Evolutionary conservation across 2,329 filamentous ascomycete genomes (phyloP).

Genomic region (Cryphonectria radicalis): DNA sequence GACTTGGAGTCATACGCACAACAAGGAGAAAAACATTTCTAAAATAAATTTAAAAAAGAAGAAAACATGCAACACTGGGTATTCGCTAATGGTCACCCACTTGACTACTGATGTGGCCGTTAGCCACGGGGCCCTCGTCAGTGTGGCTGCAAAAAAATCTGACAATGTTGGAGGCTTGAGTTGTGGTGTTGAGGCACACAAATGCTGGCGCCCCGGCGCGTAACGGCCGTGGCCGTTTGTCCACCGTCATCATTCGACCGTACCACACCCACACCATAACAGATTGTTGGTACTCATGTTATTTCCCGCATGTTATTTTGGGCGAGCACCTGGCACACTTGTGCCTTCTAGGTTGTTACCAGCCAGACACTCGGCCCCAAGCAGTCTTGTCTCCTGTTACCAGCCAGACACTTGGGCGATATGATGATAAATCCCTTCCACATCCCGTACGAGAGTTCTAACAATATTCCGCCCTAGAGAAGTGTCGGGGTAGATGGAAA

Average conservation of each 20-base stretch:
- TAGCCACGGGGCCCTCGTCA: no score
- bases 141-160: background rate
- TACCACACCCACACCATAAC: background rate
- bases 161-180: background rate
- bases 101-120: conserved; percentile 2
- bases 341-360: background rate
- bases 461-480: no score
- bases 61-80: background rate
- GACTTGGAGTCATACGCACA: background rate
- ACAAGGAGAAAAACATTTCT: background rate
- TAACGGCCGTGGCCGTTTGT: background rate
- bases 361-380: background rate
- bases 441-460: no score
- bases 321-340: background rate
- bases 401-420: background rate
- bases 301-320: conserved; percentile 4
- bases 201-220: conserved; percentile 2
- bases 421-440: no score
- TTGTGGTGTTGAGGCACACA: conserved; percentile 7
- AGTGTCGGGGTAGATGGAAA: no score
- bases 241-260: conserved; percentile 1
- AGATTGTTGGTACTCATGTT: background rate
- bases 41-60: background rate
- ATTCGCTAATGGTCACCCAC: background rate
- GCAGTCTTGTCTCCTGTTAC: no score